Evolutionary conservation across 345 rosid genomes (phyloP).

Genomic region (Sonneratia alba): DNA sequence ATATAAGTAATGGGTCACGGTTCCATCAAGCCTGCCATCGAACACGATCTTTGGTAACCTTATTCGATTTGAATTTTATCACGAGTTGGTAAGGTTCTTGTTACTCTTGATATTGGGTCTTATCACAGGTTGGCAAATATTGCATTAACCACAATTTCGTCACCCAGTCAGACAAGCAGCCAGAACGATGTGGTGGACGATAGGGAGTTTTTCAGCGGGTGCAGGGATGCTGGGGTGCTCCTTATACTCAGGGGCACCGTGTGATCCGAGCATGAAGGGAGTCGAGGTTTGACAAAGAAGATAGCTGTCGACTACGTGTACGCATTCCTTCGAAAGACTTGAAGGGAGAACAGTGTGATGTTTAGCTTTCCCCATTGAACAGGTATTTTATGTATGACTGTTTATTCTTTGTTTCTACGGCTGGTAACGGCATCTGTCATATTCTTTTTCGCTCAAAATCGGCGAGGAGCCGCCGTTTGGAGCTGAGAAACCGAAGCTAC

Average conservation of each 20-base stretch:
- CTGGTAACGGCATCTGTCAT: background rate
- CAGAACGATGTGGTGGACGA: conserved; percentile 35
- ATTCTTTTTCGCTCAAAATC: too few relatives aligned
- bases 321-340: conserved; percentile 62
- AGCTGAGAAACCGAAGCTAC: too few relatives aligned
- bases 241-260: conserved; percentile 63
- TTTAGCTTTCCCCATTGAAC: conserved; percentile 76
- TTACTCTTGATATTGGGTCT: too few relatives aligned
- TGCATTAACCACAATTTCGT: conserved; percentile 19
- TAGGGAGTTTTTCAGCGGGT: conserved; percentile 39
- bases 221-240: conserved; percentile 61
- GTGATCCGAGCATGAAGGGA: conserved; percentile 49
- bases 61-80: too few relatives aligned
- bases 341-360: conserved; percentile 62
- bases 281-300: conserved; percentile 43
- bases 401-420: background rate
- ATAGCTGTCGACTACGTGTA: conserved; percentile 55
- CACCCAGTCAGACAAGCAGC: conserved; percentile 35
- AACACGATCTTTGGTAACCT: too few relatives aligned
- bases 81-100: too few relatives aligned
- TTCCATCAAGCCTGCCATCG: too few relatives aligned
- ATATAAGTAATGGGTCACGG: too few relatives aligned
- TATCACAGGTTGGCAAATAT: too few relatives aligned
- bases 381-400: conserved; percentile 47
- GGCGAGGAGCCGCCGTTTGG: too few relatives aligned